Conservation (phyloP, 306 rosid genomes). For the Vicia sativa region DNA sequence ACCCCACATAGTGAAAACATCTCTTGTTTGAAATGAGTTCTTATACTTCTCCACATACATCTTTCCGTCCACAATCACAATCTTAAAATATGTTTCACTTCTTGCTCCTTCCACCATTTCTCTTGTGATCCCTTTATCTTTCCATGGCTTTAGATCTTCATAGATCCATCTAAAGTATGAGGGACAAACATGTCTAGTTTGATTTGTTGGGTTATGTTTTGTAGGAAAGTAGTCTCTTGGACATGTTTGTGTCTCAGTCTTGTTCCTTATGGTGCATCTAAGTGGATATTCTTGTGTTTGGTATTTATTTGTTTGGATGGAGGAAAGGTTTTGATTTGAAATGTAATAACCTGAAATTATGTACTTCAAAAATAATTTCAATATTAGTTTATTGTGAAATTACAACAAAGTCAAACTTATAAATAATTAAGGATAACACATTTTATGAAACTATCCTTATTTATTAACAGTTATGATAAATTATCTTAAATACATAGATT, state of each 20-base stretch:
- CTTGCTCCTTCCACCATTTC: conserved; percentile 66
- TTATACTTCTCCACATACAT: conserved; percentile 62
- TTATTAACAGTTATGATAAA: too few species aligned
- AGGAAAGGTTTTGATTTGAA: conserved; percentile 18
- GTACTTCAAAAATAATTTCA: conserved; percentile 33
- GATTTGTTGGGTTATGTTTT: conserved; percentile 37
- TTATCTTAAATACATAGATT: too few species aligned
- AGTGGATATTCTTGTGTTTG: conserved; percentile 45
- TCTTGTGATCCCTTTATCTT: conserved; percentile 58
- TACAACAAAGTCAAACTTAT: too few species aligned
- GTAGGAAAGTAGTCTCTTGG: conserved; percentile 49
- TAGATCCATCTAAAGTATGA: conserved; percentile 77
- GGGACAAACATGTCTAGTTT: conserved; percentile 51
- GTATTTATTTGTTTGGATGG: neutral
- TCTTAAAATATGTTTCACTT: conserved; percentile 57
- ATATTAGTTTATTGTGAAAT: too few species aligned
- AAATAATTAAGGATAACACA: too few species aligned
- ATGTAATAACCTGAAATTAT: conserved; percentile 33
- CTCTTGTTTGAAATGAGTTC: conserved; percentile 67
- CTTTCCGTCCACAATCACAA: conserved; percentile 63
- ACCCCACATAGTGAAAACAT: conserved; percentile 76
- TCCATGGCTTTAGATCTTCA: conserved; percentile 81
- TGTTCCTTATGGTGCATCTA: conserved; percentile 42
- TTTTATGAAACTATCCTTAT: too few species aligned
- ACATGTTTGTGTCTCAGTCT: conserved; percentile 43